Evolutionary conservation across 2,329 filamentous ascomycete genomes (phyloP).

Genomic region (Exophiala sp.): DNA sequence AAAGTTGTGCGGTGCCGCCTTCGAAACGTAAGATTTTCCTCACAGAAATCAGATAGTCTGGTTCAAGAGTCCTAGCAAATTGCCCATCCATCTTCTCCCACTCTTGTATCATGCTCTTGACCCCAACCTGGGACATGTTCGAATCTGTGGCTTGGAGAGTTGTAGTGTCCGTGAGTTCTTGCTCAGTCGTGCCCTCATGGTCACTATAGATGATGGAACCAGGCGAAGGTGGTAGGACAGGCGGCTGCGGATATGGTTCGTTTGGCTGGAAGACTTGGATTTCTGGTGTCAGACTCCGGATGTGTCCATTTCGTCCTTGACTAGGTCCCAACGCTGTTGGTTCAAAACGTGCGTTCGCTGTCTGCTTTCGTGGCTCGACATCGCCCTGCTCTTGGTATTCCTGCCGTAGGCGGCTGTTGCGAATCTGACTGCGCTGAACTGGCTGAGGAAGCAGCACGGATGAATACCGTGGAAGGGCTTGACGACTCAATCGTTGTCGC

Average conservation of each 20-base stretch:
- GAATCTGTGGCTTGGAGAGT: neutral
- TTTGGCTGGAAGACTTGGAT: too few relatives aligned
- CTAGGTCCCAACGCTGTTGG: too few relatives aligned
- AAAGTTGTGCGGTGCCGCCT: too few relatives aligned
- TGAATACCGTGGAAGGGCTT: conserved; percentile 7
- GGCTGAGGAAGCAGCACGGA: conserved; percentile 16
- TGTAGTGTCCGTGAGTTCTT: too few relatives aligned
- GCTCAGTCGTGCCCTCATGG: too few relatives aligned
- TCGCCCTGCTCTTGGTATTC: neutral
- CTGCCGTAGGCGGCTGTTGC: conserved; percentile 5
- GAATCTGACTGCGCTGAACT: neutral
- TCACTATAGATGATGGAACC: too few relatives aligned
- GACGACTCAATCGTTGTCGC: conserved; percentile 7
- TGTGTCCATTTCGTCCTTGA: too few relatives aligned
- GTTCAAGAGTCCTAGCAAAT: neutral
- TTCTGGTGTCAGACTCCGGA: too few relatives aligned
- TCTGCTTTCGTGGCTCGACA: too few relatives aligned
- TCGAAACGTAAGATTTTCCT: too few relatives aligned
- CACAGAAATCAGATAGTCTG: neutral
- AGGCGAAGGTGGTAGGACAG: too few relatives aligned
- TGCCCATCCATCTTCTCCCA: conserved; percentile 15
- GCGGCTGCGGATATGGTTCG: too few relatives aligned
- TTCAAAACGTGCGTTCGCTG: neutral
- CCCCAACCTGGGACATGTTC: conserved; percentile 3
- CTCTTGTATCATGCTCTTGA: conserved; percentile 17